Base-by-base conservation (phyloP, 306 rosid species). In the Glycine latifolia region DNA sequence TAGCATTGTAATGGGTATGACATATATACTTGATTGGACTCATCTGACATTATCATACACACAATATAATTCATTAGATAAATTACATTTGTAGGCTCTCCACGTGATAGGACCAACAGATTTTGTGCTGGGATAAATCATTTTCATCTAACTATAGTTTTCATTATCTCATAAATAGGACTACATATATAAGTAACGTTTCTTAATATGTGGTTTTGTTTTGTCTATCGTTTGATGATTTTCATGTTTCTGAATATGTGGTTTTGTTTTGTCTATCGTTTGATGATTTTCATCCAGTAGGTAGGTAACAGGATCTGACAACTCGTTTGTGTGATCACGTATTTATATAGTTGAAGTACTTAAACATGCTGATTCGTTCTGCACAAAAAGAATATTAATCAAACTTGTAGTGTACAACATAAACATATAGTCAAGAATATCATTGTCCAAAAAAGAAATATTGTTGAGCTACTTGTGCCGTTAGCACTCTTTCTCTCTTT, bases 291-390 rank as follows among this genome's bases (percentile, higher is more conserved):
- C 26, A 75, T 52, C 62, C 56, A 50, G 58, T 61, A 3, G 82
- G 82, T 69, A 43, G 81, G 81, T 79, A 44, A 85, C 87, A 85
- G 13, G 59, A 62, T 85, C 79, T 53, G 76, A 54, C 85, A 75
- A 80, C 13, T 41, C 5, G 17, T 73, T 67, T 60, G 14, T 74
- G 77, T 49, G n/a, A 83, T 46, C 58, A 7, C 55, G 16, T 49
- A 3, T 58, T 58, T 59, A 10, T 14, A 48, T 1, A 35, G 13
- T 58, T 82, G 10, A 17, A 75, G 20, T 7, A 46, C 72, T 5
- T 31, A 37, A 17, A 43, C 55, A 48, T 20, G 67, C 74, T 59
- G 53, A 77, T 63, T 71, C 67, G 15, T 63, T 83, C 15, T 33
- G 54, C 76, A 65, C 70, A 33, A 53, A 16, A 46, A 55, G 41